Percentiles rank a stretch among this genome's conserved stretches.
These are phyloP conservation scores for Barbatosphaeria neglecta DNA, from an alignment of 495 filamentous ascomycete species.

Conservation along the genomic window DNA sequence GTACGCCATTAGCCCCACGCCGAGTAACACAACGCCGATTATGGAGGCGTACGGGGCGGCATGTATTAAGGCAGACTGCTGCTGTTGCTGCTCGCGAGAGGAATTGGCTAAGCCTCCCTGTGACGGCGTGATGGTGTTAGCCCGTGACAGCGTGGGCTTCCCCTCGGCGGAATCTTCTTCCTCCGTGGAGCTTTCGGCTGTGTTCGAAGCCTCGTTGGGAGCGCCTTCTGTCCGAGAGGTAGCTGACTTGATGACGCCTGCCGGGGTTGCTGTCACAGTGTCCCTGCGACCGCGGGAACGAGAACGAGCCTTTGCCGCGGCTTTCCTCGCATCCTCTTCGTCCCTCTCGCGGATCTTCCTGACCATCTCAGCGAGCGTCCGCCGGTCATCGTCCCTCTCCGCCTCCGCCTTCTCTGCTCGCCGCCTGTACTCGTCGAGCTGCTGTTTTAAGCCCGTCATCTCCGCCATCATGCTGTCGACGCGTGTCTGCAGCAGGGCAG, in stretches of 20 bases:
- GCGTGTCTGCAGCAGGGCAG: conserved; percentile 51
- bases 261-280: conserved; percentile 6
- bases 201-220: not conserved
- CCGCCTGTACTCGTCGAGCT: conserved; percentile 64
- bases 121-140: conserved; percentile 29
- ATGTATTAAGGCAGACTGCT: conserved; percentile 47
- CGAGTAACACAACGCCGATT: conserved; percentile 78
- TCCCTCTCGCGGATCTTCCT: conserved; percentile 64
- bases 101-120: conserved; percentile 10
- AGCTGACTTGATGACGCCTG: conserved; percentile 3
- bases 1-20: conserved; percentile 87
- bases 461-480: conserved; percentile 71
- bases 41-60: conserved; percentile 77
- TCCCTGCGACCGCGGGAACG: conserved; percentile 8
- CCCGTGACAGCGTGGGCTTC: conserved; percentile 22
- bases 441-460: conserved; percentile 70
- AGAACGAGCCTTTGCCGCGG: conserved; percentile 12
- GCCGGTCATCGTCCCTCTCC: conserved; percentile 53
- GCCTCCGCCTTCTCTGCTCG: conserved; percentile 71
- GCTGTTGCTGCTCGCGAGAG: conserved; percentile 19
- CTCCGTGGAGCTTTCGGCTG: not conserved
- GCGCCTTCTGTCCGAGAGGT: not conserved
- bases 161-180: conserved; percentile 11
- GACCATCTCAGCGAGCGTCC: conserved; percentile 80
- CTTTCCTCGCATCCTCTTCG: conserved; percentile 26